These are phyloP conservation scores for Camelina laxa DNA, from an alignment of 345 rosid species.

Conservation along the genomic window DNA sequence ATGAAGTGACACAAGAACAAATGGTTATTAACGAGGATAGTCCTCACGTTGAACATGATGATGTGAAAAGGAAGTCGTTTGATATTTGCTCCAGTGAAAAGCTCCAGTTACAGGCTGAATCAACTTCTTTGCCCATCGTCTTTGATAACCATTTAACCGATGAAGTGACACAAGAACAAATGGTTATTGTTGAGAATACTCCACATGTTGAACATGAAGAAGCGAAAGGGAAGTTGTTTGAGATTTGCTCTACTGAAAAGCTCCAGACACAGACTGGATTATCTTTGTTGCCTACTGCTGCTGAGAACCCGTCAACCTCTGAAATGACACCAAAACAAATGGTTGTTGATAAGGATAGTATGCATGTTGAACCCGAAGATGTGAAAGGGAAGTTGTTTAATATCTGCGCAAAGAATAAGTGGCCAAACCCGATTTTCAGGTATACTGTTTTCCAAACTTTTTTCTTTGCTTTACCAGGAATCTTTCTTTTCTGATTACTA, in stretches of 20 bases:
- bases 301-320: constrained; percentile 54
- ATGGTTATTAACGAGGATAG: neutral
- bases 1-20: neutral
- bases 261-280: constrained; percentile 14
- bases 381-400: neutral
- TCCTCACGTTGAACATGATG: neutral
- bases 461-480: neutral
- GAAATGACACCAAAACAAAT: neutral
- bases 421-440: constrained; percentile 62
- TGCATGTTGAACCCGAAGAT: neutral
- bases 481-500: neutral
- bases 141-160: constrained; percentile 54
- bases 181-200: neutral
- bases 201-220: neutral
- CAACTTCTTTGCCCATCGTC: constrained; percentile 51
- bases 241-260: neutral
- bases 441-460: constrained; percentile 19
- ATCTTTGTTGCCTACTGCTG: constrained; percentile 52
- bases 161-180: neutral
- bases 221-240: neutral
- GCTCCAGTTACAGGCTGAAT: constrained; percentile 25
- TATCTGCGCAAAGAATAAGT: constrained; percentile 46
- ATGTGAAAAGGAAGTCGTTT: neutral
- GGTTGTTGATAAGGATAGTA: neutral
- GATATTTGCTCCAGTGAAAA: neutral